A percentile compares a stretch with the other conserved stretches of the same genome.
phyloP scores from a whole-genome alignment of 805 yeast species.

The Yarrowia sp. region DNA sequence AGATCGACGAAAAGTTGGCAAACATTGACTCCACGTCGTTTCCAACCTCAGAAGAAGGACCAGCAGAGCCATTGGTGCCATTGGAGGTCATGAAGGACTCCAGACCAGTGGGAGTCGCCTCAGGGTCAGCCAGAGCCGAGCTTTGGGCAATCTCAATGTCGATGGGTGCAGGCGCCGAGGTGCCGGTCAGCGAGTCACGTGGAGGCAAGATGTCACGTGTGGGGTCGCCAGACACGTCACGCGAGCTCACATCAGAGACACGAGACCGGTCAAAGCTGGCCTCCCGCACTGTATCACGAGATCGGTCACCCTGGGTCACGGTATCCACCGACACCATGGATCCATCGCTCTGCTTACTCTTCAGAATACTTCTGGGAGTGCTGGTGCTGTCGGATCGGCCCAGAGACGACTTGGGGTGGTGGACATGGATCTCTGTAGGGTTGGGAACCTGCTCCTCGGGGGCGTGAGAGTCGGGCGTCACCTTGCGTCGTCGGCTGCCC shows the following conservation, averaged over 20 bases:
- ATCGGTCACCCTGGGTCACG: neutral
- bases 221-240: neutral
- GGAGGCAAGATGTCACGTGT: neutral
- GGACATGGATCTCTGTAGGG: slow-evolving; percentile 47
- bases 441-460: slow-evolving; percentile 44
- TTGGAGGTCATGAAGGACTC: slow-evolving; percentile 1
- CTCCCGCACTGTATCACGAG: neutral
- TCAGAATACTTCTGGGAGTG: slow-evolving; percentile 42
- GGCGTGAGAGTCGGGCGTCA: slow-evolving; percentile 5
- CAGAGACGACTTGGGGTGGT: slow-evolving; percentile 36
- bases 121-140: neutral
- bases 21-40: slow-evolving; percentile 25
- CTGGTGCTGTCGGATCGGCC: slow-evolving; percentile 29
- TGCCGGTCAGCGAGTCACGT: neutral
- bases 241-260: neutral
- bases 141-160: slow-evolving; percentile 7
- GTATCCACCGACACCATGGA: slow-evolving; percentile 16
- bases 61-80: neutral
- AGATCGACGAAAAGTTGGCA: slow-evolving; percentile 34
- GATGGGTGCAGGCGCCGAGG: neutral
- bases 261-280: neutral
- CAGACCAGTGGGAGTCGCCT: slow-evolving; percentile 7
- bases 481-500: slow-evolving; percentile 44
- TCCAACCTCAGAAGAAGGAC: neutral
- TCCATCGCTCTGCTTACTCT: slow-evolving; percentile 35